These are phyloP conservation scores for Apiotrichum montevideense DNA, from an alignment of 1,284 basidiomycete species.

Conservation along the genomic window DNA sequence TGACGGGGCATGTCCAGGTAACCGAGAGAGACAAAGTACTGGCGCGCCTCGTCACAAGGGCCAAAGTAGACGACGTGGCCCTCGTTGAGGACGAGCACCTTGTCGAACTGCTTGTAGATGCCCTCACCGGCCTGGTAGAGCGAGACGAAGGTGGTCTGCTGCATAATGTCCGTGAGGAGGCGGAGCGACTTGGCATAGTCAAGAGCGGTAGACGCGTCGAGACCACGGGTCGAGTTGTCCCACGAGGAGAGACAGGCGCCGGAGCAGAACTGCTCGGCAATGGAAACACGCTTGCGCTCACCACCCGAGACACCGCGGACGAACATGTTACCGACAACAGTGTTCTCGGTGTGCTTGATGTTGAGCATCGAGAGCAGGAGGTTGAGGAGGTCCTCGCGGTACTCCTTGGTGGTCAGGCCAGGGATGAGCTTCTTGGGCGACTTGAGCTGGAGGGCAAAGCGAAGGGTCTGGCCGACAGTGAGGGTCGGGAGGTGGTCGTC, in stretches of 20 bases:
- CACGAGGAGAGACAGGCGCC: constrained; percentile 48
- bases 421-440: constrained; percentile 53
- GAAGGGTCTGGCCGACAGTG: constrained; percentile 55
- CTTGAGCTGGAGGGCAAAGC: constrained; percentile 53
- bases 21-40: constrained; percentile 53
- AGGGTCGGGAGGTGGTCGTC: constrained; percentile 62
- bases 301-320: constrained; percentile 52
- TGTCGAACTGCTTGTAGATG: constrained; percentile 65
- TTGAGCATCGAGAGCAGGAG: constrained; percentile 57
- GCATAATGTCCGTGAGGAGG: constrained; percentile 53
- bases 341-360: constrained; percentile 57
- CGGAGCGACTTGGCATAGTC: constrained; percentile 56
- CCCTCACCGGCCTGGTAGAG: constrained; percentile 59
- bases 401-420: constrained; percentile 49
- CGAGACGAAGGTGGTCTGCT: constrained; percentile 49
- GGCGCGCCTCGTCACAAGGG: constrained; percentile 50
- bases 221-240: constrained; percentile 49
- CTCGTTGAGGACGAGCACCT: constrained; percentile 54
- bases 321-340: constrained; percentile 49
- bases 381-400: constrained; percentile 52
- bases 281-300: constrained; percentile 52
- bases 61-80: constrained; percentile 55
- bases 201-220: constrained; percentile 57
- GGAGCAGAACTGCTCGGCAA: constrained; percentile 55
- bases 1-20: constrained; percentile 48